Evolutionary conservation across 2,329 filamentous ascomycete genomes (phyloP).

Genomic region (Biscogniauxia sp.): DNA sequence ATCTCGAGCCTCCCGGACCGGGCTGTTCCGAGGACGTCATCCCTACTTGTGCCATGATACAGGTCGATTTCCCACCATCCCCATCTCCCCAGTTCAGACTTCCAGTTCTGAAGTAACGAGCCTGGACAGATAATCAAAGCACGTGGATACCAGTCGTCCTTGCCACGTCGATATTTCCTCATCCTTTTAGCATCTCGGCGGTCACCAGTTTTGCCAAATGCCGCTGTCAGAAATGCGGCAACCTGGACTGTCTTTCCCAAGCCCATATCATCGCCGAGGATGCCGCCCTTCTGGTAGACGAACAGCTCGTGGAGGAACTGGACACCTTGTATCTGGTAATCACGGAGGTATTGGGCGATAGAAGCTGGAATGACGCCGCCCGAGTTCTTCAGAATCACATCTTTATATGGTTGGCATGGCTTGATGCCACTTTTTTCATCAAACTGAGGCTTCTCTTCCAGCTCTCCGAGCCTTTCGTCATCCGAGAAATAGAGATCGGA

Average conservation of each 20-base stretch:
- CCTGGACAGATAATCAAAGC: conserved; percentile 87
- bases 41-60: conserved; percentile 71
- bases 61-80: conserved; percentile 91
- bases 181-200: conserved; percentile 82
- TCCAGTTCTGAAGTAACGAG: conserved; percentile 88
- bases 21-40: conserved; percentile 70
- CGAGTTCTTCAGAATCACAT: conserved; percentile 73
- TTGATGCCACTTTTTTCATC: conserved; percentile 51
- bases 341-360: conserved; percentile 86
- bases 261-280: conserved; percentile 97
- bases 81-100: conserved; percentile 81
- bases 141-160: conserved; percentile 73
- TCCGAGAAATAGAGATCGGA: conserved; percentile 75
- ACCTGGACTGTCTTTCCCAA: conserved; percentile 96
- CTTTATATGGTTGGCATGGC: conserved; percentile 68
- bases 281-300: conserved; percentile 84
- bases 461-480: conserved; percentile 57
- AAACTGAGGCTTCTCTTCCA: conserved; percentile 71
- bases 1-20: conserved; percentile 77
- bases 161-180: conserved; percentile 72
- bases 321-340: conserved; percentile 86
- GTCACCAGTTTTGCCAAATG: conserved; percentile 92
- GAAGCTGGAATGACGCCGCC: conserved; percentile 80
- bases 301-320: conserved; percentile 85
- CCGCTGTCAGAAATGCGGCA: conserved; percentile 84